Evolutionary conservation across 208 protist species (phyloP).

Genomic region (Trypanosoma platydactyli): DNA sequence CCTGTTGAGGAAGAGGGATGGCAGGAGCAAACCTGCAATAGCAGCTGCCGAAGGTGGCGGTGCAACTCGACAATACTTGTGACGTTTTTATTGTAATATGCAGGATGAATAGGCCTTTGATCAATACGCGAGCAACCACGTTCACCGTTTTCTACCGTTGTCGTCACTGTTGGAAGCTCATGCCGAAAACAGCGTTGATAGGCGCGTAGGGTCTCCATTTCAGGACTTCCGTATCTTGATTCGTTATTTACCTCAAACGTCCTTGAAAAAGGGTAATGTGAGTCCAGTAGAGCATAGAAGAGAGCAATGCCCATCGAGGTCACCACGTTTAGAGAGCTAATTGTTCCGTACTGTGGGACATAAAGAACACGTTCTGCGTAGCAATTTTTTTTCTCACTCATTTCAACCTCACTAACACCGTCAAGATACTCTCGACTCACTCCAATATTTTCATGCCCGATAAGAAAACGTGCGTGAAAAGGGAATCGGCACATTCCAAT

Average conservation of each 20-base stretch:
- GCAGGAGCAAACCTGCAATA: slow-evolving; percentile 5
- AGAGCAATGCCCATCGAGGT: slow-evolving; percentile 83
- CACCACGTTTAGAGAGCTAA: slow-evolving; percentile 89
- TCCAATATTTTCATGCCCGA: slow-evolving; percentile 87
- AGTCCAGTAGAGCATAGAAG: slow-evolving; percentile 78
- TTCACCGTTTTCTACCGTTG: neutral
- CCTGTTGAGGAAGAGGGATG: neutral
- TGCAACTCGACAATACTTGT: slow-evolving; percentile 27
- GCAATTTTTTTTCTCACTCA: neutral
- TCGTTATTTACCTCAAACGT: slow-evolving; percentile 10
- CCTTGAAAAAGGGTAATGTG: slow-evolving; percentile 44
- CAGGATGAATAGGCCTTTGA: slow-evolving; percentile 74
- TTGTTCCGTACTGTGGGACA: slow-evolving; percentile 89
- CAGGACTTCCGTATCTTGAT: neutral
- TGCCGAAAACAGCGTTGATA: slow-evolving; percentile 33
- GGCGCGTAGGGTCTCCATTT: slow-evolving; percentile 2
- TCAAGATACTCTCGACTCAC: slow-evolving; percentile 57
- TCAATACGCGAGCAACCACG: slow-evolving; percentile 57
- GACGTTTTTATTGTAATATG: slow-evolving; percentile 43
- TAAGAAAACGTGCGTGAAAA: slow-evolving; percentile 40
- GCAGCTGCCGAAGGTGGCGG: slow-evolving; percentile 12
- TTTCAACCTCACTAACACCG: neutral
- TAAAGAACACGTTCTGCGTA: slow-evolving; percentile 55
- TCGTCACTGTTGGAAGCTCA: slow-evolving; percentile 2
- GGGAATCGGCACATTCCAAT: slow-evolving; percentile 55